These are phyloP conservation scores for Pleurotus eryngii DNA, from an alignment of 768 basidiomycete species.

Conservation along the genomic window DNA sequence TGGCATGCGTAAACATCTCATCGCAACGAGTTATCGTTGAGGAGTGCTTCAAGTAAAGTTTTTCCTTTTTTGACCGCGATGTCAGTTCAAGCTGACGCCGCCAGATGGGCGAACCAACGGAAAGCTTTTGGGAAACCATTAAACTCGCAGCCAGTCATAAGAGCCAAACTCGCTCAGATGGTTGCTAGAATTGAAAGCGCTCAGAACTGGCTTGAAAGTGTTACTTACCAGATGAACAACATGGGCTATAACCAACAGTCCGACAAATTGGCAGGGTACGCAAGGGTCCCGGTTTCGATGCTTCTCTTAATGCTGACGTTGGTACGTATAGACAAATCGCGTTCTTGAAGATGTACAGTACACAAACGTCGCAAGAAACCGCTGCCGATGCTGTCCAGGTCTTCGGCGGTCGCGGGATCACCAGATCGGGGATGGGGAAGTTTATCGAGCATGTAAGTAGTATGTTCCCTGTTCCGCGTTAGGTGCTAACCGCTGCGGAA, in stretches of 20 bases:
- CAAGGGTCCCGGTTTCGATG: background rate
- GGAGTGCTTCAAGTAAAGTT: constrained; percentile 65
- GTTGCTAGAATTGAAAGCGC: constrained; percentile 76
- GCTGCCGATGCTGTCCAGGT: constrained; percentile 67
- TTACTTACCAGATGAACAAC: constrained; percentile 85
- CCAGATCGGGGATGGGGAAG: constrained; percentile 66
- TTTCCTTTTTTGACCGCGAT: background rate
- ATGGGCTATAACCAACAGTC: constrained; percentile 83
- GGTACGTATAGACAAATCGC: constrained; percentile 52
- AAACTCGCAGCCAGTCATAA: constrained; percentile 66
- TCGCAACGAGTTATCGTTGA: constrained; percentile 64
- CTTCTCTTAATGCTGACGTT: too few relatives aligned
- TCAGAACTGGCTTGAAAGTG: constrained; percentile 74
- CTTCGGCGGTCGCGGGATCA: constrained; percentile 85
- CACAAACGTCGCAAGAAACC: constrained; percentile 74
- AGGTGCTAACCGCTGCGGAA: background rate
- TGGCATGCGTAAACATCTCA: constrained; percentile 54
- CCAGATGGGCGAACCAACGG: constrained; percentile 73
- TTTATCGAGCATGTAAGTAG: constrained; percentile 20
- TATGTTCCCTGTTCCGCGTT: background rate
- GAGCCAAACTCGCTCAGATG: constrained; percentile 76
- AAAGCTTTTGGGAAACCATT: constrained; percentile 78
- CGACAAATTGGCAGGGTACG: constrained; percentile 66
- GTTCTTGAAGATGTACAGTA: constrained; percentile 76
- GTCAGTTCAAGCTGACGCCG: background rate